phyloP scores from a whole-genome alignment of 768 basidiomycete genomes.

The Mycena indigotica region DNA sequence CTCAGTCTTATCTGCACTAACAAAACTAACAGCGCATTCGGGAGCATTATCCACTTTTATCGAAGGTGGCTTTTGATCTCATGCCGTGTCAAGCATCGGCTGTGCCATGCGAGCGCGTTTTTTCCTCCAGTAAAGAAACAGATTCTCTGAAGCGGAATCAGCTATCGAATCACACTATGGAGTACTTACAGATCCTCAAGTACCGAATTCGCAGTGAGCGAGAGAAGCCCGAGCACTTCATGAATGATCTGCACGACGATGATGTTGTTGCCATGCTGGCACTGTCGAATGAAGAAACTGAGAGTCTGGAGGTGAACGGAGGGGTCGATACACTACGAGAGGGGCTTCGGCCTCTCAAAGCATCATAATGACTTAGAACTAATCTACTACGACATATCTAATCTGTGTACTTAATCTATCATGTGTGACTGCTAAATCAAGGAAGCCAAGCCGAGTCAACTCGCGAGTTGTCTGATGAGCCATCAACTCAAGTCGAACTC shows the following conservation, averaged over 20 bases:
- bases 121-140: slow-evolving; percentile 23
- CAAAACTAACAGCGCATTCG: background rate
- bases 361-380: background rate
- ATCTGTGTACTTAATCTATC: background rate
- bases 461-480: background rate
- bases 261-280: background rate
- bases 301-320: background rate
- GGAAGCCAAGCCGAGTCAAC: too few relatives aligned
- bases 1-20: background rate
- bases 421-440: too few relatives aligned
- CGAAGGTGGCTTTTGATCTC: slow-evolving; percentile 19
- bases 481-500: background rate
- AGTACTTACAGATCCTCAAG: slow-evolving; percentile 26
- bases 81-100: slow-evolving; percentile 26
- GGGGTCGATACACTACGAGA: background rate
- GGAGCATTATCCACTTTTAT: background rate
- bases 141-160: background rate
- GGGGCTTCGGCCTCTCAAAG: background rate
- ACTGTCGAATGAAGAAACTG: background rate
- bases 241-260: background rate
- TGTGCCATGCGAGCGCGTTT: slow-evolving; percentile 25
- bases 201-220: slow-evolving; percentile 15
- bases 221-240: slow-evolving; percentile 18
- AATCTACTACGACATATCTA: too few relatives aligned
- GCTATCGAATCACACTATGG: slow-evolving; percentile 12